Evolutionary conservation across 495 filamentous ascomycete species (phyloP).

Genomic region (Letharia lupina): DNA sequence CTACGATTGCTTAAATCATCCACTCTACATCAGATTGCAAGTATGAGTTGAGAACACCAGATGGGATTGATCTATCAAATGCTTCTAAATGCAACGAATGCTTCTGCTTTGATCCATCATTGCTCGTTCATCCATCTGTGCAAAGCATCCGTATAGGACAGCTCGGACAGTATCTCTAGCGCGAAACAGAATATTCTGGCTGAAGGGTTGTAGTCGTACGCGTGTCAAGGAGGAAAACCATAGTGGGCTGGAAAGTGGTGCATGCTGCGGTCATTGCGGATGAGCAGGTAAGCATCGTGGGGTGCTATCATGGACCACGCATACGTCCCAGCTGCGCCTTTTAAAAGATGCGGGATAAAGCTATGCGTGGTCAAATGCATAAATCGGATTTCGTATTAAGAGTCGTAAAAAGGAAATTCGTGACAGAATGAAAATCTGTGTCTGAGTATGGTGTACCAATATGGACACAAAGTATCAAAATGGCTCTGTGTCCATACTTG

Average conservation of each 20-base stretch:
- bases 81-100: slow-evolving; percentile 14
- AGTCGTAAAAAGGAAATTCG: slow-evolving; percentile 10
- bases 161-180: slow-evolving; percentile 4
- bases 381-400: neutral
- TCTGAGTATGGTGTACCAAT: slow-evolving; percentile 4
- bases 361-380: neutral
- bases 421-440: slow-evolving; percentile 8
- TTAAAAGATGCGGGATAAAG: slow-evolving; percentile 4
- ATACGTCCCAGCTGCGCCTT: neutral
- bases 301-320: neutral
- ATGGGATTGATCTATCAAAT: slow-evolving; percentile 16
- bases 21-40: neutral
- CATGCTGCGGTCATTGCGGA: slow-evolving; percentile 7
- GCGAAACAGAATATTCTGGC: neutral
- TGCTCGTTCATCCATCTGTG: slow-evolving; percentile 11
- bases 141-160: slow-evolving; percentile 5
- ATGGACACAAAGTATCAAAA: slow-evolving; percentile 14
- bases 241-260: slow-evolving; percentile 1
- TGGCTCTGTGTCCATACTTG: slow-evolving; percentile 1
- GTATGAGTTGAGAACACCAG: neutral
- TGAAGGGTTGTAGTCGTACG: neutral
- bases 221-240: neutral
- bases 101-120: slow-evolving; percentile 2
- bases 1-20: neutral
- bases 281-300: slow-evolving; percentile 5